Evolutionary conservation across 768 basidiomycete genomes (phyloP), one percentile per base, ranked within the genome.

Genomic region (Gymnopilus junonius): DNA sequence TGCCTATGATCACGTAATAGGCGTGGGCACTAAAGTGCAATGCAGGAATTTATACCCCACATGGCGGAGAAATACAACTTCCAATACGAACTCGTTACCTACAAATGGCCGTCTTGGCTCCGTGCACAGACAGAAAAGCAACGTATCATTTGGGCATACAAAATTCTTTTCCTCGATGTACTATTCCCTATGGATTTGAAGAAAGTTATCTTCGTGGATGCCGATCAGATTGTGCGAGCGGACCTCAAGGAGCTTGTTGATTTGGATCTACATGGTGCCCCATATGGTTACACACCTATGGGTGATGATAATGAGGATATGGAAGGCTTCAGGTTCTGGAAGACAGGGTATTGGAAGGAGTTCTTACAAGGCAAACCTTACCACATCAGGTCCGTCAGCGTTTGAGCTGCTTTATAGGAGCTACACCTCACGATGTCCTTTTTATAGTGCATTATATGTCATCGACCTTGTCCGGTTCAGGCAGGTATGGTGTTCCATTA

Each of bases 311-410:
- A 97, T 65, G 76, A 79, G 23, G 97, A 96, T 32, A 97, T 98
- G 91, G 97, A 99, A 73, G 95, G 96, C 0, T 99, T 95, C 81
- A 82, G 97, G 29, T 99, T 99, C 80, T 99, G 97, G 97, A 98
- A 99, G 79, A 92, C 89, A 0, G 97, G 95, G 0, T 96, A 95
- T 70, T 95, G 97, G 97, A 88, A 85, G 67, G 91, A 98, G 23
- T 94, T 93, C 70, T 78, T 99, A 58, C 79, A 83, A 48, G 96
- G 93, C 0, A 79, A 80, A 59, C 92, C 94, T 11, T 99, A 99
- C 78, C 97, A 99, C 71, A 99, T 99, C 75, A 95, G 93, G 94
- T 94, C 65, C 25, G 84, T 67, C 42, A 3, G 31, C 20, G 42
- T 14, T 25, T 32, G 45, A n/a, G 61, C 37, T 56, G 29, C 8